Evolutionary conservation across 805 yeast species (phyloP).

Genomic region (Spathaspora boniae): DNA sequence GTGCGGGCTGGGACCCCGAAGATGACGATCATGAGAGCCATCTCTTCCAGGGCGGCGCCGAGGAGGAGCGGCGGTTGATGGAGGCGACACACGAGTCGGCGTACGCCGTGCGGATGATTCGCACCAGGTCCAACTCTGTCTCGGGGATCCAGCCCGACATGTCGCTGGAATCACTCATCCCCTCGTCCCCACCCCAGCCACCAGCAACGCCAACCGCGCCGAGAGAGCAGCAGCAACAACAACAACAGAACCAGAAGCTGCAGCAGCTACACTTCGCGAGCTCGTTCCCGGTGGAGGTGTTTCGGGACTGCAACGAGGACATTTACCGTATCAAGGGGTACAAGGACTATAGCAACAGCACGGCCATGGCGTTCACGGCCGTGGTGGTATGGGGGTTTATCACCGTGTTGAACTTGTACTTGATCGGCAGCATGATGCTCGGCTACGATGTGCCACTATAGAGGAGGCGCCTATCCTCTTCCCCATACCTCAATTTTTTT

Average conservation of each 20-base stretch:
- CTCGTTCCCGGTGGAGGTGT: constrained; percentile 7
- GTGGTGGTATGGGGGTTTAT: constrained; percentile 67
- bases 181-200: not conserved
- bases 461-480: not conserved
- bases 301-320: constrained; percentile 10
- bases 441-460: constrained; percentile 28
- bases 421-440: constrained; percentile 42
- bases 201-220: not conserved
- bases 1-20: constrained; percentile 40
- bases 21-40: constrained; percentile 17
- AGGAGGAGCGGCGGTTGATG: constrained; percentile 18
- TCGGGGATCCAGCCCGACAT: too few species aligned
- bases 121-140: too few species aligned
- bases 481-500: not conserved
- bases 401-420: constrained; percentile 66
- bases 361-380: constrained; percentile 50
- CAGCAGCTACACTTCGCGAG: not conserved
- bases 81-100: constrained; percentile 2
- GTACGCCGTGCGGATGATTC: not conserved
- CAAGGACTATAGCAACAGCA: constrained; percentile 71
- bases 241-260: not conserved
- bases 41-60: constrained; percentile 3
- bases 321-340: constrained; percentile 29
- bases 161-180: not conserved
- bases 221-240: not conserved